Evolutionary conservation across 352 stramenopile genomes (phyloP).

Genomic region (Saprolegnia parasitica): DNA sequence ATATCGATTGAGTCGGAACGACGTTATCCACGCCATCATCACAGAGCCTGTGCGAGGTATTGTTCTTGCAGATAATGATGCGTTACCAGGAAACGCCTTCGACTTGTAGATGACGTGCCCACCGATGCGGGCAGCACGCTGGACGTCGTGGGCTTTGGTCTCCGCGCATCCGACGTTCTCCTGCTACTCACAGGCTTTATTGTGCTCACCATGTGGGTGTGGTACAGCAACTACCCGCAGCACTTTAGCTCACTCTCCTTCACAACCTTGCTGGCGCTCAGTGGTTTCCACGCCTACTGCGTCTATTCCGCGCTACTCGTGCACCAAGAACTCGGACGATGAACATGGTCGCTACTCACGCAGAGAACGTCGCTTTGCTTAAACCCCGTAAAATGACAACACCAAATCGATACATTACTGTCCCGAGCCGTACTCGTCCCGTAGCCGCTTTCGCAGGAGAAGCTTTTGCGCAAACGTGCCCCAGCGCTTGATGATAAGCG

Average conservation of each 20-base stretch:
- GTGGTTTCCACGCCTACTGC: background rate
- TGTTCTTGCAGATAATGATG: too few species aligned
- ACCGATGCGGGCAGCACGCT: background rate
- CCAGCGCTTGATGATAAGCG: conserved; percentile 57
- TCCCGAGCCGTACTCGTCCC: conserved; percentile 67
- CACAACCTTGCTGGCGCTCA: background rate
- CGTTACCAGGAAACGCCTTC: too few species aligned
- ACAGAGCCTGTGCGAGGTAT: background rate
- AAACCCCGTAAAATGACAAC: background rate
- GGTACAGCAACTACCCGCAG: background rate
- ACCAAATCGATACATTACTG: conserved; percentile 1
- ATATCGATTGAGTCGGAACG: background rate
- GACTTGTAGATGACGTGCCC: background rate
- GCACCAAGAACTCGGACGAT: background rate
- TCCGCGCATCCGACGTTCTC: background rate
- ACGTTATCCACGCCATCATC: background rate
- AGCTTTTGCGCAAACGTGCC: conserved; percentile 57
- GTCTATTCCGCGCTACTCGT: background rate
- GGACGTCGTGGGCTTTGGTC: background rate
- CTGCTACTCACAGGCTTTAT: background rate
- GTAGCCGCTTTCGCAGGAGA: conserved; percentile 61
- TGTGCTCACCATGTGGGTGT: background rate
- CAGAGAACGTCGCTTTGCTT: too few species aligned
- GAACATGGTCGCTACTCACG: background rate
- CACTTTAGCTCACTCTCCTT: background rate